Base-by-base conservation (phyloP, 2,329 filamentous ascomycete species). In the Chaetomiaceae sp. region DNA sequence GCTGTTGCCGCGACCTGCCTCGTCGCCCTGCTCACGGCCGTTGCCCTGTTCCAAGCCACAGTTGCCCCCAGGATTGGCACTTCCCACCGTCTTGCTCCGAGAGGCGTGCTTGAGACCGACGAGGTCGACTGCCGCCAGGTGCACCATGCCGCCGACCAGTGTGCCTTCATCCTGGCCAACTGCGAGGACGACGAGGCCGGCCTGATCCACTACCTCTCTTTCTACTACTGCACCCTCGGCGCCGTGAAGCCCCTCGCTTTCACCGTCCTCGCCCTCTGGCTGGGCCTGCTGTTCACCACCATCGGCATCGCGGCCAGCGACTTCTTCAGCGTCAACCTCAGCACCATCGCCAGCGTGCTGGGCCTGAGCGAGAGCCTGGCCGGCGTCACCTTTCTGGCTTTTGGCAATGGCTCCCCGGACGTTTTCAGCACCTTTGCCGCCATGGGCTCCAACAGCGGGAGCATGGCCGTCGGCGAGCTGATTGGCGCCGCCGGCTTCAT, bases 341-440 rank as follows among this genome's bases (percentile, higher is more conserved):
- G 89, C 70, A 97, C 94, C 12, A 94, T 99, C 63, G 86, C 94
- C 20, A 86, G 80, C 53, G 83, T 96, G 48, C 78, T 97, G 25
- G 91, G 92, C 19, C 86, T 99, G 75, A 96, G 91, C 69, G 91
- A 99, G 74, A 97, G 90, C 69, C 80, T 99, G 71, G 91, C 94
- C 0, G 94, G 94, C 33, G 95, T 99, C 25, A 99, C 94, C 0
- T 95, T 99, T 65, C 75, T 99, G 48, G 94, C 94, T 8, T 95
- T 99, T 71, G 94, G 94, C 60, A 99, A 99, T 75, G 94, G 94
- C 48, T 97, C 92, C 57, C 94, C 94, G 2, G 94, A 99, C 71
- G 91, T 99, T 42, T 99, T 99, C 71, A 96, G 91, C 61, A 99
- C 94, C 2, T 97, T 99, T 72, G 94, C 94, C 15, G 95, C 94